Conservation (phyloP, 176 grass and related monocot species). For the Alloteropsis semialata region DNA sequence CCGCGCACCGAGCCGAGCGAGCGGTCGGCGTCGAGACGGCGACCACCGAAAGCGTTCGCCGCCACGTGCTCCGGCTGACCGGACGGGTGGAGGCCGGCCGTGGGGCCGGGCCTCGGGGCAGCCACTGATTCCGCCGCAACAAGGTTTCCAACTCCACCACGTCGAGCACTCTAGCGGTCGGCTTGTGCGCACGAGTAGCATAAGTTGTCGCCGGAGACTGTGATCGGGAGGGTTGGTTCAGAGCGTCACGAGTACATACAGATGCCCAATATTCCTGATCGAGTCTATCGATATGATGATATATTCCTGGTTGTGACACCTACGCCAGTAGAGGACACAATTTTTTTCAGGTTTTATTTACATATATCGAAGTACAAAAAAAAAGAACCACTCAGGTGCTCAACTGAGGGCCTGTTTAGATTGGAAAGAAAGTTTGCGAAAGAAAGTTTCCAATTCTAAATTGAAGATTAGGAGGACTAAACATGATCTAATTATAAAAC, state of each 20-base stretch:
- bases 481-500: too few species aligned
- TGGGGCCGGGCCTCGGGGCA: background rate
- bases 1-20: conserved; percentile 19
- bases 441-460: too few species aligned
- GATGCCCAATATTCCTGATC: background rate
- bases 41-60: background rate
- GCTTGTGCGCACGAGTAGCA: too few species aligned
- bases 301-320: conserved; percentile 15
- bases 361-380: background rate
- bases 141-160: background rate
- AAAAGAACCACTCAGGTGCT: too few species aligned
- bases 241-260: background rate
- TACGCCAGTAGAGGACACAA: background rate
- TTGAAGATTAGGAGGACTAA: too few species aligned
- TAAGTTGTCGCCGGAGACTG: background rate
- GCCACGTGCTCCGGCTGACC: background rate
- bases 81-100: background rate
- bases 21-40: conserved; percentile 22
- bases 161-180: background rate
- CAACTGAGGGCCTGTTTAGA: too few species aligned
- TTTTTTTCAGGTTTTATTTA: background rate
- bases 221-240: background rate
- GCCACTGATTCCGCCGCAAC: background rate
- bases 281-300: background rate
- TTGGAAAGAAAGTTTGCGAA: too few species aligned